phyloP scores from a whole-genome alignment of 192 early-diverging fungal species.

The Backusella luteola region DNA sequence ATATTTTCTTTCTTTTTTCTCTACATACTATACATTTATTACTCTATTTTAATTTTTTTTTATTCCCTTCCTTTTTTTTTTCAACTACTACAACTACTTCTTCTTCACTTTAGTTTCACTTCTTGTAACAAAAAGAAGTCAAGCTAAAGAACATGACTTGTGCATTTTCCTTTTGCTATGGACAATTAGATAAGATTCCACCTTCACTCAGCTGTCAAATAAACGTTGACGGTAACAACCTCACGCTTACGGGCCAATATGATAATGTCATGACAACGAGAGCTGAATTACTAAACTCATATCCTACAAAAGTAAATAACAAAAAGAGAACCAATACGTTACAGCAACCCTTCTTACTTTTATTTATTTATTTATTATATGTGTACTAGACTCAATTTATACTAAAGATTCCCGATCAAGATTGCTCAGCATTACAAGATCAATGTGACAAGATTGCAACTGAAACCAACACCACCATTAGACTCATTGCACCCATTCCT shows the following conservation, averaged over 20 bases:
- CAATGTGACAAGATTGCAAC: constrained; percentile 17
- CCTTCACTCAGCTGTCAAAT: constrained; percentile 11
- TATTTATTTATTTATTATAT: background rate
- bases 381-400: constrained; percentile 20
- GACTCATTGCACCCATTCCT: constrained; percentile 7
- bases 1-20: background rate
- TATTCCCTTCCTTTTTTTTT: background rate
- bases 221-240: constrained; percentile 22
- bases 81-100: background rate
- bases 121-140: background rate
- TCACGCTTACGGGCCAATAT: constrained; percentile 25
- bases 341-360: background rate
- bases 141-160: constrained; percentile 8
- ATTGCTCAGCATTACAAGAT: background rate
- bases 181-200: constrained; percentile 14
- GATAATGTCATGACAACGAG: constrained; percentile 14
- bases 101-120: background rate
- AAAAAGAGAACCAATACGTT: background rate
- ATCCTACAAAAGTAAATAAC: constrained; percentile 29
- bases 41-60: background rate
- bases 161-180: constrained; percentile 13
- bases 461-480: constrained; percentile 15
- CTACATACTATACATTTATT: background rate
- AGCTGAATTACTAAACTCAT: constrained; percentile 21
- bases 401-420: constrained; percentile 9